Percentiles rank a stretch among this genome's conserved stretches.
phyloP scores from a whole-genome alignment of 2,329 filamentous ascomycete species.

The Hypoxylon sp. region DNA sequence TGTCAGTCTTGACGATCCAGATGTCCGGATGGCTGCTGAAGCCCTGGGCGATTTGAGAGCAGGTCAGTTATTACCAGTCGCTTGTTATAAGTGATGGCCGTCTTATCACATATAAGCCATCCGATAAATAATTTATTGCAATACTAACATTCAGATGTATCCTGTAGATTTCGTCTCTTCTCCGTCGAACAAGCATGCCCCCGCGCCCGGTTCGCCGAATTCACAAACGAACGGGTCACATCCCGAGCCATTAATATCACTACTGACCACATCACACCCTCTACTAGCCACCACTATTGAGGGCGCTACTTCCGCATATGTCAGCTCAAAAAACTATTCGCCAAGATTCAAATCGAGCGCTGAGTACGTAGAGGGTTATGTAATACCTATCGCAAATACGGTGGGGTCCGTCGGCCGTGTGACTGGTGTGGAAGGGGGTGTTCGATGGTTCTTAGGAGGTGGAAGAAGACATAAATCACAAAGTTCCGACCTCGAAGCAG shows the following conservation, averaged over 20 bases:
- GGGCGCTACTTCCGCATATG: constrained; percentile 87
- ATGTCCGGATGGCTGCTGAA: constrained; percentile 79
- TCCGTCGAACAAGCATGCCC: constrained; percentile 64
- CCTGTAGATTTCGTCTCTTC: constrained; percentile 75
- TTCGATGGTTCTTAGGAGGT: constrained; percentile 84
- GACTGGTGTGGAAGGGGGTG: constrained; percentile 88
- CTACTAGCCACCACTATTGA: constrained; percentile 88
- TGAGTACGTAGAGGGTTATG: constrained; percentile 90
- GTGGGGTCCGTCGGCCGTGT: constrained; percentile 86
- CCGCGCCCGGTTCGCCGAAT: constrained; percentile 59
- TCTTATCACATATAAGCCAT: constrained; percentile 31
- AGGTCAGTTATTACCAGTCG: constrained; percentile 64
- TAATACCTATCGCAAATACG: constrained; percentile 88
- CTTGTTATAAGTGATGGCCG: constrained; percentile 31
- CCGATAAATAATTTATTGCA: constrained; percentile 32
- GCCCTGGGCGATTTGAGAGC: constrained; percentile 81
- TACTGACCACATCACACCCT: constrained; percentile 90
- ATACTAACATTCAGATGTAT: constrained; percentile 37
- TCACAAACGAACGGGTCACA: constrained; percentile 62
- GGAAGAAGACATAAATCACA: constrained; percentile 66
- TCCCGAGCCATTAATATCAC: constrained; percentile 84
- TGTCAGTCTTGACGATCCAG: constrained; percentile 75
- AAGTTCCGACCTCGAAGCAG: constrained; percentile 63
- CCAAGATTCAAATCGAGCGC: constrained; percentile 90
- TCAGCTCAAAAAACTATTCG: constrained; percentile 89